Percentiles rank a stretch among this genome's conserved stretches.
Conservation (phyloP, 202 grass and related monocot genomes). For the Cymbopogon flexuosus region DNA sequence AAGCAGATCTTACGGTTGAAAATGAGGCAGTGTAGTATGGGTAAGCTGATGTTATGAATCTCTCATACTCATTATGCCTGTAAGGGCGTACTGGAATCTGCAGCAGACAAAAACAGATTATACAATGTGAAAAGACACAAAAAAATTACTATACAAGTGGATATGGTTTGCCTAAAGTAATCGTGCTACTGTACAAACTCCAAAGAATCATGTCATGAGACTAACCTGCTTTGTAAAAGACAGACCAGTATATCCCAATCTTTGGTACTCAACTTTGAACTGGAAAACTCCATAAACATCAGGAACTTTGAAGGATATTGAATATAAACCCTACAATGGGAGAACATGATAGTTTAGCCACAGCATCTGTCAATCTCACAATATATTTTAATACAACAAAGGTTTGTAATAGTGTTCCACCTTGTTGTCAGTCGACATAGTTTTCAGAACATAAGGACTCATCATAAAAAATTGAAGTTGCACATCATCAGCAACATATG, state of each 20-base stretch:
- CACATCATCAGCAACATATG: slow-evolving; percentile 92
- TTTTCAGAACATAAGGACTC: slow-evolving; percentile 96
- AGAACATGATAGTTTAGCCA: slow-evolving; percentile 26
- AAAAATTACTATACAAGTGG: neutral
- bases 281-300: slow-evolving; percentile 99
- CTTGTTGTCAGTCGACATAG: slow-evolving; percentile 67
- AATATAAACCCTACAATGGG: slow-evolving; percentile 59
- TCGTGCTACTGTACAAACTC: neutral
- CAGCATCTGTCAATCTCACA: neutral
- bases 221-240: slow-evolving; percentile 91
- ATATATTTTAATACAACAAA: slow-evolving; percentile 19
- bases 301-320: slow-evolving; percentile 88
- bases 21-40: slow-evolving; percentile 94
- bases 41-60: slow-evolving; percentile 90
- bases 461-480: slow-evolving; percentile 99
- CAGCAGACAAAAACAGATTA: slow-evolving; percentile 20
- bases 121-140: neutral
- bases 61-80: slow-evolving; percentile 91
- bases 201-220: slow-evolving; percentile 6
- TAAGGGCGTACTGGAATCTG: slow-evolving; percentile 93
- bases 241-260: slow-evolving; percentile 83
- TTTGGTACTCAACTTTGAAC: slow-evolving; percentile 94
- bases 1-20: slow-evolving; percentile 87
- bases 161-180: neutral
- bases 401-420: slow-evolving; percentile 21